phyloP scores from a whole-genome alignment of 495 filamentous ascomycete genomes.

The Cercophora newfieldiana region DNA sequence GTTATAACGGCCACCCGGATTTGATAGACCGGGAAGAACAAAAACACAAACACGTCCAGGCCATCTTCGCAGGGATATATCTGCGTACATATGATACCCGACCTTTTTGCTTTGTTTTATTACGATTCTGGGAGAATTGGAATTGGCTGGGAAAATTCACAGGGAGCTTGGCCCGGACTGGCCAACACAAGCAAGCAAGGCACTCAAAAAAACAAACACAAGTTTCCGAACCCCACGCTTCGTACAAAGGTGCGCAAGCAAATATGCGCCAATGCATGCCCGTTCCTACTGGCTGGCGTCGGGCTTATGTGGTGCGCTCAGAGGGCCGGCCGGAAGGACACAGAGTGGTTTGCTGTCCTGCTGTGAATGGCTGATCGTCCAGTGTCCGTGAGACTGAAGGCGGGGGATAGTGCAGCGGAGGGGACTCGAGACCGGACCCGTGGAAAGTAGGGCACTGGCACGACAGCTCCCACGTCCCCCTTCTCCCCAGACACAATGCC shows the following conservation, averaged over 20 bases:
- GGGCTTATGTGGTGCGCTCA: not conserved
- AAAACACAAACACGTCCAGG: not conserved
- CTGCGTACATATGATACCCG: slow-evolving; percentile 16
- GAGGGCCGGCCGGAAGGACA: not conserved
- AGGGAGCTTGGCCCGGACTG: not conserved
- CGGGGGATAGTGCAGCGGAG: not conserved
- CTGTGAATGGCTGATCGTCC: not conserved
- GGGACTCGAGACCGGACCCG: not conserved
- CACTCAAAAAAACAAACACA: not conserved
- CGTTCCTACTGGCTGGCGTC: not conserved
- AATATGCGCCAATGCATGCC: not conserved
- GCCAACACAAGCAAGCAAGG: not conserved
- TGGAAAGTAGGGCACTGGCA: not conserved
- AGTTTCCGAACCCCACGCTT: not conserved
- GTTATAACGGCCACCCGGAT: not conserved
- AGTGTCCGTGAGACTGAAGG: not conserved
- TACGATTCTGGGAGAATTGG: not conserved
- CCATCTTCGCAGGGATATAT: not conserved
- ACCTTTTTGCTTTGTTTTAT: not conserved
- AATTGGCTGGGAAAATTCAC: not conserved
- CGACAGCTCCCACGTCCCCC: not conserved
- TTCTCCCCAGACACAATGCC: too few species aligned
- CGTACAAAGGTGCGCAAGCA: not conserved
- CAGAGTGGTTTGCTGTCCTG: not conserved
- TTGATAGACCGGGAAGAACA: not conserved